These are phyloP conservation scores for Chaetomium fimeti DNA, from an alignment of 495 filamentous ascomycete genomes.

Conservation along the genomic window DNA sequence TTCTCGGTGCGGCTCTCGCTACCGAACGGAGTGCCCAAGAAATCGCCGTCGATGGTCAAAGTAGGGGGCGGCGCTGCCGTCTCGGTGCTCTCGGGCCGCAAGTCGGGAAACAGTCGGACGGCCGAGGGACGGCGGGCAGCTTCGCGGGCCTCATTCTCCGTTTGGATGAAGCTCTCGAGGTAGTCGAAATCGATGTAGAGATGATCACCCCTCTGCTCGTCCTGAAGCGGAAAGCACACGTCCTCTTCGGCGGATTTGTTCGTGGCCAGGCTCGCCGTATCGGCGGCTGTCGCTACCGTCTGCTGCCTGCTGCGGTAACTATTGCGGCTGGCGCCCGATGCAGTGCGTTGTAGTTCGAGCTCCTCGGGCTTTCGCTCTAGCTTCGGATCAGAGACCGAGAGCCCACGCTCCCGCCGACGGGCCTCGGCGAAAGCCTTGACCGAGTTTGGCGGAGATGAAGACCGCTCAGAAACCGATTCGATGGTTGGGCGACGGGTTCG, in stretches of 20 bases:
- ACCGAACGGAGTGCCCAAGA: constrained; percentile 47
- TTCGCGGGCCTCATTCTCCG: constrained; percentile 52
- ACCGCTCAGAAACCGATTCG: constrained; percentile 51
- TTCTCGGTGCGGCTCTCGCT: constrained; percentile 39
- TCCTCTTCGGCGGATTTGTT: constrained; percentile 70
- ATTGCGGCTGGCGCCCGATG: constrained; percentile 64
- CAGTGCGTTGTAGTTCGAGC: constrained; percentile 65
- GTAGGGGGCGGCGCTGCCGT: constrained; percentile 25
- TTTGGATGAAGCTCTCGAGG: constrained; percentile 73
- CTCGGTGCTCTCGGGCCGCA: constrained; percentile 39
- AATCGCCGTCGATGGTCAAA: constrained; percentile 51
- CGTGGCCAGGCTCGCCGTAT: constrained; percentile 51
- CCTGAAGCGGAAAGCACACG: constrained; percentile 72
- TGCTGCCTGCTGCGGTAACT: constrained; percentile 49
- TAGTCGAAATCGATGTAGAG: constrained; percentile 80
- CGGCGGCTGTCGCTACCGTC: constrained; percentile 41
- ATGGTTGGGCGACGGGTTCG: constrained; percentile 51
- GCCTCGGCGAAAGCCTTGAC: constrained; percentile 94
- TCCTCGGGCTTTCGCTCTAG: constrained; percentile 49
- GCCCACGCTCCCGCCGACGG: constrained; percentile 56
- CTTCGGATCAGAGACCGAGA: constrained; percentile 50
- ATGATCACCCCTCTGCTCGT: constrained; percentile 45
- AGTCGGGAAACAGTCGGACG: constrained; percentile 61
- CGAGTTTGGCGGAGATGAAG: constrained; percentile 88
- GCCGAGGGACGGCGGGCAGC: constrained; percentile 40